Conservation (phyloP, 352 stramenopile species). For the Globisporangium recalcitrans region DNA sequence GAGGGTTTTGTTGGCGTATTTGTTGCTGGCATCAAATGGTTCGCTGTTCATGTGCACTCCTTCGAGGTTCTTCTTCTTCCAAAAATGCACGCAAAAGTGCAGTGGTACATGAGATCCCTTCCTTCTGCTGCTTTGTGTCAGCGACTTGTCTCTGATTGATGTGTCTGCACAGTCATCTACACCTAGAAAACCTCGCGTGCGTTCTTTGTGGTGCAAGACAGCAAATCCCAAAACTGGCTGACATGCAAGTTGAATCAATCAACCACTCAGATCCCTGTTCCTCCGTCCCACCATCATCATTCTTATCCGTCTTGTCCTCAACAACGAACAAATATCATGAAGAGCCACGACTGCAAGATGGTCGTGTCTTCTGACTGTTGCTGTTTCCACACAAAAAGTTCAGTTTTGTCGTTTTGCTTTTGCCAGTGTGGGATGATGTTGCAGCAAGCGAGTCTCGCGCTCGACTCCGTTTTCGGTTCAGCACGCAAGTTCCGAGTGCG, state of each 20-base stretch:
- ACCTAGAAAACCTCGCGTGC: background rate
- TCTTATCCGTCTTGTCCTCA: constrained; percentile 2
- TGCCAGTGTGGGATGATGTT: background rate
- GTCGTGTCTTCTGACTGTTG: background rate
- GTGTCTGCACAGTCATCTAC: background rate
- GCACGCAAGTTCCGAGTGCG: background rate
- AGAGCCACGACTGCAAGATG: background rate
- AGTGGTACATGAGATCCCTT: no score
- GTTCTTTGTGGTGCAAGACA: background rate
- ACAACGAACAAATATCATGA: constrained; percentile 1
- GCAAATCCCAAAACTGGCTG: background rate
- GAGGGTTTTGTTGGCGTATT: no score
- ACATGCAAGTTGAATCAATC: background rate
- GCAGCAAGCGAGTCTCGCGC: background rate
- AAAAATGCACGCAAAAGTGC: no score
- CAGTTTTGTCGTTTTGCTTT: background rate
- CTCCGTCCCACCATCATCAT: constrained; percentile 6
- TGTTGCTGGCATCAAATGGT: no score
- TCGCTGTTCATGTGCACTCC: no score
- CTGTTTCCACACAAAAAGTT: background rate
- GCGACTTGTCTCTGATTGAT: background rate
- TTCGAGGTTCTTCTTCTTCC: no score
- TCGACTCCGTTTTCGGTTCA: background rate
- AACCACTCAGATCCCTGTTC: no score
- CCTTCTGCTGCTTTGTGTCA: no score